phyloP scores from a whole-genome alignment of 1,284 basidiomycete genomes.

The Fomitopsis betulina region DNA sequence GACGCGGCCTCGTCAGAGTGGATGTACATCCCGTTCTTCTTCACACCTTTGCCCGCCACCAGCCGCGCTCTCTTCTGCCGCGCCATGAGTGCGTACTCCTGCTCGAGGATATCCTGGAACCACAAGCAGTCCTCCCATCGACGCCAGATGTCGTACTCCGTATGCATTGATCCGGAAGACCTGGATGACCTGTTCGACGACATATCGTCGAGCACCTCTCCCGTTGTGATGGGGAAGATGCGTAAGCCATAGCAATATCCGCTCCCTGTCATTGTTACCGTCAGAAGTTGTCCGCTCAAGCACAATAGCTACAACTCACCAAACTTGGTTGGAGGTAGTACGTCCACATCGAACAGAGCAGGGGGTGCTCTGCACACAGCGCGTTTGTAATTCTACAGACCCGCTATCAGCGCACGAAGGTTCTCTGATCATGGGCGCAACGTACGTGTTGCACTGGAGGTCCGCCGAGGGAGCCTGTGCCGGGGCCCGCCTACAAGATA shows the following conservation, averaged over 20 bases:
- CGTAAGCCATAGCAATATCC: constrained; percentile 58
- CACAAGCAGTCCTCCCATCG: constrained; percentile 77
- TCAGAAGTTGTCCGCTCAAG: constrained; percentile 1
- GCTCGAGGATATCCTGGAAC: constrained; percentile 66
- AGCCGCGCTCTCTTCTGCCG: constrained; percentile 61
- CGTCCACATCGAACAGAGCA: constrained; percentile 50
- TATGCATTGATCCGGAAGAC: constrained; percentile 13
- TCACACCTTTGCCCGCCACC: constrained; percentile 65
- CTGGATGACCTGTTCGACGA: constrained; percentile 23
- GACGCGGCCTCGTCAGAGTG: constrained; percentile 68
- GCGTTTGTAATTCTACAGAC: constrained; percentile 44
- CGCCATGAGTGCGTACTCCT: constrained; percentile 57
- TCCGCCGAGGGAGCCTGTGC: constrained; percentile 23
- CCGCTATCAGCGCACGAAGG: neutral
- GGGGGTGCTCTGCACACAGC: constrained; percentile 60
- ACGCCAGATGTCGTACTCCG: constrained; percentile 69
- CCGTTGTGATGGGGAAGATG: constrained; percentile 40
- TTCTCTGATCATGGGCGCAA: neutral
- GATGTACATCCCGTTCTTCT: constrained; percentile 67
- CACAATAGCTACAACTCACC: constrained; percentile 30
- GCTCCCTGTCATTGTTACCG: constrained; percentile 34
- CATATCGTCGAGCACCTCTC: constrained; percentile 26
- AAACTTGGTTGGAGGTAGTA: constrained; percentile 53
- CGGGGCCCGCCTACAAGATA: constrained; percentile 18
- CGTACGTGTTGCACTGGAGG: constrained; percentile 25